Base-by-base conservation (phyloP, 2,329 filamentous ascomycete species). In the Chaetomiaceae sp. region DNA sequence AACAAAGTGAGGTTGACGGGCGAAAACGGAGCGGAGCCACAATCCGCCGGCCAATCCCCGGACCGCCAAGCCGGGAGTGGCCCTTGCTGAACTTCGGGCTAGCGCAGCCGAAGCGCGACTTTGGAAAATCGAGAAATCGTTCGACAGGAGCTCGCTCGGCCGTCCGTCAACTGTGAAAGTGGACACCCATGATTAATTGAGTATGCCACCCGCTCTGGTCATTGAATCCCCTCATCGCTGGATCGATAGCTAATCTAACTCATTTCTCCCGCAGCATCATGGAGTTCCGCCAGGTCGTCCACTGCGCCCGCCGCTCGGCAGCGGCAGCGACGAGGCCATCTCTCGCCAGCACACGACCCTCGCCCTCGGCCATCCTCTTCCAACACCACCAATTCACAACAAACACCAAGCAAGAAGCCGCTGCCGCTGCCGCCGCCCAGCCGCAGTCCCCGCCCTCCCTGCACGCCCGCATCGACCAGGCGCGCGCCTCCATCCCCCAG, bases 221-320 rank as follows among this genome's bases (percentile, higher is more conserved):
- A n/a, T 17, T 8, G 12, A 9, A 29, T 43, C 19, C 12, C n/a
- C 31, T 12, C 5, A 4, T 12, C 15, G n/a, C 6, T 6, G 4
- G 6, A 2, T 19, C 27, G 39, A 45, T 50, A 11, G 33, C 53
- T 56, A 38, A 56, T 25, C 11, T 43, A 14, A 11, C 22, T 22
- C 36, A 6, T 17, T 39, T 20, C 29, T 22, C 27, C 36, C 6
- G 33, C 53, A 56, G 46, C 19, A 56, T 51, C 57, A 64, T 65
- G 64, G 62, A 61, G 55, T 47, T 63, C 59, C 61, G 61, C 20
- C 61, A 54, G 25, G 57, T 57, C 43, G 43, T 62, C 49, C 58
- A 56, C 33, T 50, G 50, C 37, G 49, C 61, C 47, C 57, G 54
- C 54, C 59, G 57, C 50, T 45, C 56, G 27, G 49, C 56, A 9